Evolutionary conservation across 177 flowering plant species (phyloP), one percentile per base, ranked within the genome.

Genomic region (Vitis hybrid): DNA sequence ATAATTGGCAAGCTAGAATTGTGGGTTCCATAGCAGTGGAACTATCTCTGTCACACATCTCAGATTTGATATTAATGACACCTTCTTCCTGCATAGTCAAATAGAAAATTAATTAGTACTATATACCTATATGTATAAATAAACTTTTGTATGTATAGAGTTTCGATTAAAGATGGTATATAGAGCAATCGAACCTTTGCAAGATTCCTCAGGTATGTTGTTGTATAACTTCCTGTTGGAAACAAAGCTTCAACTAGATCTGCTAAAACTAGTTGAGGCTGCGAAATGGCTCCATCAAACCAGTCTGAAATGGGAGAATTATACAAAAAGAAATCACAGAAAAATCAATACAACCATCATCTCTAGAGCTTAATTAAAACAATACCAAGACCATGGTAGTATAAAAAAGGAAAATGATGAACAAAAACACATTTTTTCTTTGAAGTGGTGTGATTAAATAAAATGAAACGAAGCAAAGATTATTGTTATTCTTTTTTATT

Each of bases 181-280:
- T 8, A 14, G 0, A 39, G 45, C 45, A 39, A 14, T 10, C 19
- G 51, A 73, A 93, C 99, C 97, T 90, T 92, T 0, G 87, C 92
- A 19, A 96, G 81, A 75, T 96, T 96, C 68, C 99, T 87, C 5
- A 93, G 81, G 71, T 80, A 93, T 49, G 88, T 84, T 1, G 92
- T 90, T 0, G 83, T 85, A 80, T 91, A 92, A 70, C 87, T 88
- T 74, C 91, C 92, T 1, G 95, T 83, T 3, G 97, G 98, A 72
- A 85, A 90, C 60, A 90, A 71, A 15, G 81, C 94, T 80, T 95
- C 94, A 39, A 89, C 59, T 11, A 95, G 79, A 81, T 95, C 99
- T 7, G 92, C 98, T 63, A 95, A 70, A 21, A 88, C 96, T 72
- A 93, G 71, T 56, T 95, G 98, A 33, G 98, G 99, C 69, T 95